A percentile compares a stretch with the other conserved stretches of the same genome.
phyloP scores from a whole-genome alignment of 148 eudicot genomes.

The Camellia lanceoleosa region DNA sequence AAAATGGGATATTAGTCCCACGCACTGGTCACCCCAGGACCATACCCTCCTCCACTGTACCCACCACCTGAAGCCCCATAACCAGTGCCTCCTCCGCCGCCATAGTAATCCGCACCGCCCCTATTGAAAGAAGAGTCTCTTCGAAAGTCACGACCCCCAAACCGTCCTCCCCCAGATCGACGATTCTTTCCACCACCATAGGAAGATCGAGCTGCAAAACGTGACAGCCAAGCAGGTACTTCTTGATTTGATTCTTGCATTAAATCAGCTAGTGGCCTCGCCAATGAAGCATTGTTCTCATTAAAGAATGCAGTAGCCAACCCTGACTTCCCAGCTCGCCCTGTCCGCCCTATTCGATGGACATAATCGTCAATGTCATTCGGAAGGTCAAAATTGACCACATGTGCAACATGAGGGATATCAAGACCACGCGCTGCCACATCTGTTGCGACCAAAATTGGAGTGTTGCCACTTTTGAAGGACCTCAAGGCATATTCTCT shows the following conservation, averaged over 20 bases:
- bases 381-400: conserved; percentile 58
- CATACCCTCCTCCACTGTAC: conserved; percentile 31
- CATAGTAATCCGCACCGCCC: conserved; percentile 40
- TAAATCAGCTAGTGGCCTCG: conserved; percentile 44
- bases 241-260: conserved; percentile 64
- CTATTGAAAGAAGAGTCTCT: conserved; percentile 31
- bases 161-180: conserved; percentile 46
- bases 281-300: conserved; percentile 47
- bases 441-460: conserved; percentile 55
- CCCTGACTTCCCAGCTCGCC: conserved; percentile 56
- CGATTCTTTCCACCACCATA: conserved; percentile 42
- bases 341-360: conserved; percentile 59
- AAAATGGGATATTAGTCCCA: conserved; percentile 30
- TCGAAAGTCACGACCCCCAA: conserved; percentile 57
- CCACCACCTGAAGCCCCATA: conserved; percentile 27
- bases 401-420: conserved; percentile 57
- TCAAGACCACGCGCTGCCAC: conserved; percentile 64
- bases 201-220: conserved; percentile 41
- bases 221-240: conserved; percentile 55
- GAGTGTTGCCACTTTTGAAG: conserved; percentile 51
- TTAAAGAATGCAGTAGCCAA: conserved; percentile 58
- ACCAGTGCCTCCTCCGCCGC: conserved; percentile 29
- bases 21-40: conserved; percentile 35
- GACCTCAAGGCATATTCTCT: conserved; percentile 52
- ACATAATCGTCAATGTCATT: conserved; percentile 58